A percentile compares a stretch with the other conserved stretches of the same genome.
Evolutionary conservation across 2,329 filamentous ascomycete species (phyloP).

Genomic region (Escovopsis sp.): DNA sequence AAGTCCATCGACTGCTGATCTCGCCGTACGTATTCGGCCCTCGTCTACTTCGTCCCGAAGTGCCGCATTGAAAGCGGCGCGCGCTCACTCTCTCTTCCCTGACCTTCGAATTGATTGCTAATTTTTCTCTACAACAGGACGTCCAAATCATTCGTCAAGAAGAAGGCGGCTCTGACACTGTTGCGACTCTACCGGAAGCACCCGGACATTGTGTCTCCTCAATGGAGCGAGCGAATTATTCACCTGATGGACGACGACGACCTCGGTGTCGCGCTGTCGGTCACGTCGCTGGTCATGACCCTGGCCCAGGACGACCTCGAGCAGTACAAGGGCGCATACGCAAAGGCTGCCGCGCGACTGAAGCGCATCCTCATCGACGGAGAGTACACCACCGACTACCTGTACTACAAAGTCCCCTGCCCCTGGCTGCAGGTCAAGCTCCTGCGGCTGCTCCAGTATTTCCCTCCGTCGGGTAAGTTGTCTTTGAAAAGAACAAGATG

Average conservation of each 20-base stretch:
- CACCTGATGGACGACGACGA: conserved; percentile 97
- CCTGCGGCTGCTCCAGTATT: conserved; percentile 83
- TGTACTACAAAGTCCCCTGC: conserved; percentile 99
- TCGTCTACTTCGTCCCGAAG: too few species aligned
- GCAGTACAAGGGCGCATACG: conserved; percentile 84
- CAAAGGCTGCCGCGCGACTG: conserved; percentile 78
- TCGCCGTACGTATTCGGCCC: conserved; percentile 55
- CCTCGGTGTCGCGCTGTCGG: conserved; percentile 84
- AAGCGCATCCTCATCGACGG: conserved; percentile 85
- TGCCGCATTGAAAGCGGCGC: too few species aligned
- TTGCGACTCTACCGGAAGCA: conserved; percentile 90
- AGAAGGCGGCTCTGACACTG: conserved; percentile 90
- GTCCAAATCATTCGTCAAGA: conserved; percentile 97
- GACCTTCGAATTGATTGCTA: too few species aligned
- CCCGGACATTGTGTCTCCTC: conserved; percentile 82
- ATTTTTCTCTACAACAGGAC: conserved; percentile 28
- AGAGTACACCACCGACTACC: conserved; percentile 79
- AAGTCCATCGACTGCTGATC: conserved; percentile 87
- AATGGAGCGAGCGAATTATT: conserved; percentile 96
- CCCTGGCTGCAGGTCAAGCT: conserved; percentile 98
- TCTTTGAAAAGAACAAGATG: neutral
- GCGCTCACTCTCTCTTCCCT: too few species aligned
- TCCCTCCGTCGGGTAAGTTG: conserved; percentile 69
- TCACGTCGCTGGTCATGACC: conserved; percentile 90
- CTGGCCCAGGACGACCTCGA: conserved; percentile 89